Evolutionary conservation across 257 asterid species (phyloP).

Genomic region (Lithospermum erythrorhizon): DNA sequence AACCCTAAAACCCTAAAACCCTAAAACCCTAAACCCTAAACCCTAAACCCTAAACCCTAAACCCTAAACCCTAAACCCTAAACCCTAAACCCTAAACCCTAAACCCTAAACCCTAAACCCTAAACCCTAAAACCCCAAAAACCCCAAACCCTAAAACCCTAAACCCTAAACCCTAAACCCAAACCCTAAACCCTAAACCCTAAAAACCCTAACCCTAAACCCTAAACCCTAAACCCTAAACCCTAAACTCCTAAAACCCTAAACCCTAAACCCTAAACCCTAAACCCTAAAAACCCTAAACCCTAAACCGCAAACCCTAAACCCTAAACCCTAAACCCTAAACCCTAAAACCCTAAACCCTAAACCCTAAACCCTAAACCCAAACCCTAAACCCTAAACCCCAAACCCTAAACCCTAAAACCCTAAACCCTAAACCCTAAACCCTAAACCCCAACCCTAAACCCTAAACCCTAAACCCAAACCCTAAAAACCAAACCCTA

Average conservation of each 20-base stretch:
- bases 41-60: constrained; percentile 14
- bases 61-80: constrained; percentile 13
- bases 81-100: constrained; percentile 14
- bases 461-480: constrained; percentile 9
- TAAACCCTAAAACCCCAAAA: too few species aligned
- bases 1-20: too few species aligned
- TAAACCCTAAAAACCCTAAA: constrained; percentile 10
- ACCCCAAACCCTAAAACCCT: too few species aligned
- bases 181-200: constrained; percentile 14
- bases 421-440: too few species aligned
- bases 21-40: too few species aligned
- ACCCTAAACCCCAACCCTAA: too few species aligned
- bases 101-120: too few species aligned
- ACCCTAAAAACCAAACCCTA: constrained; percentile 8
- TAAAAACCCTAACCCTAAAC: constrained; percentile 9
- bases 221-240: constrained; percentile 13
- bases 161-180: constrained; percentile 15
- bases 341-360: constrained; percentile 11
- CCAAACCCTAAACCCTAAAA: too few species aligned
- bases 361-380: constrained; percentile 2
- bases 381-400: too few species aligned
- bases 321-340: too few species aligned
- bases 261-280: constrained; percentile 12
- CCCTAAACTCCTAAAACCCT: too few species aligned
- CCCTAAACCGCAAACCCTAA: too few species aligned